These are phyloP conservation scores for Neofusicoccum kwambonambiense DNA, from an alignment of 2,329 filamentous ascomycete species.

Conservation along the genomic window DNA sequence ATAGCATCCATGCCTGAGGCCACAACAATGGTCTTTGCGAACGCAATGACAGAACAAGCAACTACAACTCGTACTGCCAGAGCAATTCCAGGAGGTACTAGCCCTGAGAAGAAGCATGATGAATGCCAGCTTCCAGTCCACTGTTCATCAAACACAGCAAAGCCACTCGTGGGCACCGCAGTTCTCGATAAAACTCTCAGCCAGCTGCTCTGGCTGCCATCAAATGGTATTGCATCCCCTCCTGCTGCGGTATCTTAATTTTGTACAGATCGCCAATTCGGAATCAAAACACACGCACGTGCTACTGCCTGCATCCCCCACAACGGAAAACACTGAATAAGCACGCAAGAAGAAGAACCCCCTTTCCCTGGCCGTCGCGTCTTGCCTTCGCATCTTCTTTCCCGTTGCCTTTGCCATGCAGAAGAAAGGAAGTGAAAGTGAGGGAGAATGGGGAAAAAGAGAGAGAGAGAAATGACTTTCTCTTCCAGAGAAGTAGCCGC, in stretches of 20 bases:
- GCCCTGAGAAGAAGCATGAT: too few species aligned
- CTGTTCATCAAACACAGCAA: too few species aligned
- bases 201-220: not conserved
- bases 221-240: not conserved
- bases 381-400: not conserved
- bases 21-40: not conserved
- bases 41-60: too few species aligned
- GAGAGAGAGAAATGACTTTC: not conserved
- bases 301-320: not conserved
- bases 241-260: not conserved
- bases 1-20: constrained; percentile 5
- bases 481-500: not conserved
- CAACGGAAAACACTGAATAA: not conserved
- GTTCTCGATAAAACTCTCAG: not conserved
- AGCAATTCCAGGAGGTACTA: too few species aligned
- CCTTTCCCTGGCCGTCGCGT: not conserved
- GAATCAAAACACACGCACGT: not conserved
- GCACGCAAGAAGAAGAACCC: not conserved
- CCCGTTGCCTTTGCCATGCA: not conserved
- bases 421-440: not conserved
- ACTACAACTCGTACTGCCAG: too few species aligned
- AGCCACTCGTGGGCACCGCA: too few species aligned
- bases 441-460: not conserved
- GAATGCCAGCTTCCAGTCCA: too few species aligned
- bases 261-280: constrained; percentile 5